phyloP scores from a whole-genome alignment of 78 protist genomes.

The Tieghemostelium lacteum region DNA sequence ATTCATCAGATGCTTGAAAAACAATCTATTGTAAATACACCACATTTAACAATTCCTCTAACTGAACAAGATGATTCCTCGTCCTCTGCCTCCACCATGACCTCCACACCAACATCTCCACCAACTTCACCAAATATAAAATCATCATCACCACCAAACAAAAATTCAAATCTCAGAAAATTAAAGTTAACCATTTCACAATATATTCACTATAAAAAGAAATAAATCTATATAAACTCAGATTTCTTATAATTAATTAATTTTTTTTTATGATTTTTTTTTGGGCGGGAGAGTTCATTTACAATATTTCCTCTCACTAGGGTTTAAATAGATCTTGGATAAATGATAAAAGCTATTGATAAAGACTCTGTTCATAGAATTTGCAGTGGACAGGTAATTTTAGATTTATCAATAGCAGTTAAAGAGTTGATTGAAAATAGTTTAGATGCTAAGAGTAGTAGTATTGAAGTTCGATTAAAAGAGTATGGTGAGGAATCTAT shows the following conservation, averaged over 20 bases:
- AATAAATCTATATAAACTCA: too few species aligned
- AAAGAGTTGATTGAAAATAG: slow-evolving; percentile 96
- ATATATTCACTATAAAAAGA: slow-evolving; percentile 25
- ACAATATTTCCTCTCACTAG: too few species aligned
- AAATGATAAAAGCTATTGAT: slow-evolving; percentile 67
- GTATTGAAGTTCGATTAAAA: slow-evolving; percentile 69
- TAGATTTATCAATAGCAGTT: slow-evolving; percentile 86
- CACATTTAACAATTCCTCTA: too few species aligned
- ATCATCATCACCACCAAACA: neutral
- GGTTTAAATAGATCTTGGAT: too few species aligned
- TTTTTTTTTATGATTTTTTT: too few species aligned
- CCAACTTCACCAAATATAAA: neutral
- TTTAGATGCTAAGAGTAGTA: slow-evolving; percentile 94
- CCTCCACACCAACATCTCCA: slow-evolving; percentile 1
- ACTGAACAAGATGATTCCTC: neutral
- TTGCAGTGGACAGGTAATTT: slow-evolving; percentile 93
- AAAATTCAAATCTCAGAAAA: neutral
- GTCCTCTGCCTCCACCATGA: neutral
- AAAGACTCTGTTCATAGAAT: slow-evolving; percentile 79
- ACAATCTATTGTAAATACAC: too few species aligned
- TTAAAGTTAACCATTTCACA: slow-evolving; percentile 2
- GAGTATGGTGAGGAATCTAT: slow-evolving; percentile 70
- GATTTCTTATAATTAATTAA: too few species aligned
- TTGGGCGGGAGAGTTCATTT: too few species aligned
- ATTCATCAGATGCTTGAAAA: slow-evolving; percentile 7